phyloP scores from a whole-genome alignment of 2,329 filamentous ascomycete species.

The Penicillium sp. region DNA sequence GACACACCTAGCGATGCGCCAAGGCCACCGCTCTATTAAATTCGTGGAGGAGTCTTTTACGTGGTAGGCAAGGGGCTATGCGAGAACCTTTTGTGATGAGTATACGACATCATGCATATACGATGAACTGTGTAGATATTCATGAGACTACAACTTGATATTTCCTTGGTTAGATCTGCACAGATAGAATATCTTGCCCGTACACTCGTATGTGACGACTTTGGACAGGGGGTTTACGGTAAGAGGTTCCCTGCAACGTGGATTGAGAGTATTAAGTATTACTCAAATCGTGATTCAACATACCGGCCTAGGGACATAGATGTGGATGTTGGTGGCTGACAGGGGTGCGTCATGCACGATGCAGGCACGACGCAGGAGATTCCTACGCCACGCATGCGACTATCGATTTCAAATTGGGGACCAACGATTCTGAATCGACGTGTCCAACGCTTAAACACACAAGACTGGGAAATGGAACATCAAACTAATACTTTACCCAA shows the following conservation, averaged over 20 bases:
- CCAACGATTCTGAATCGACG: not conserved
- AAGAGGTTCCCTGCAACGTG: not conserved
- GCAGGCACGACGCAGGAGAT: slow-evolving; percentile 15
- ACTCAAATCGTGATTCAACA: not conserved
- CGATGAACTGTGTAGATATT: not conserved
- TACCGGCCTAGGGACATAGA: not conserved
- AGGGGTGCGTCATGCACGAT: slow-evolving; percentile 2
- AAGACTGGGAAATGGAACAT: not conserved
- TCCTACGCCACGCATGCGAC: slow-evolving; percentile 2
- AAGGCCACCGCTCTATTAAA: slow-evolving; percentile 35
- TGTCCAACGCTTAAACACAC: not conserved
- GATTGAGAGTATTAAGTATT: not conserved
- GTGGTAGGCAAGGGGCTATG: slow-evolving; percentile 22
- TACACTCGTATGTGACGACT: not conserved
- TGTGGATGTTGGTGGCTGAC: not conserved
- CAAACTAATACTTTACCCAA: not conserved
- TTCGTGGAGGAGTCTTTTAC: slow-evolving; percentile 50
- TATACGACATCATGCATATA: not conserved
- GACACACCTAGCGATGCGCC: slow-evolving; percentile 36
- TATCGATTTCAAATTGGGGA: slow-evolving; percentile 4
- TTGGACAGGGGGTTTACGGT: not conserved
- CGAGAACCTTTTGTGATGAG: not conserved
- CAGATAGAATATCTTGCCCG: not conserved
- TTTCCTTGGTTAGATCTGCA: not conserved
- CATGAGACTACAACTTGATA: not conserved